Evolutionary conservation across 1,284 basidiomycete species (phyloP).

Genomic region (Leccinum variabile): DNA sequence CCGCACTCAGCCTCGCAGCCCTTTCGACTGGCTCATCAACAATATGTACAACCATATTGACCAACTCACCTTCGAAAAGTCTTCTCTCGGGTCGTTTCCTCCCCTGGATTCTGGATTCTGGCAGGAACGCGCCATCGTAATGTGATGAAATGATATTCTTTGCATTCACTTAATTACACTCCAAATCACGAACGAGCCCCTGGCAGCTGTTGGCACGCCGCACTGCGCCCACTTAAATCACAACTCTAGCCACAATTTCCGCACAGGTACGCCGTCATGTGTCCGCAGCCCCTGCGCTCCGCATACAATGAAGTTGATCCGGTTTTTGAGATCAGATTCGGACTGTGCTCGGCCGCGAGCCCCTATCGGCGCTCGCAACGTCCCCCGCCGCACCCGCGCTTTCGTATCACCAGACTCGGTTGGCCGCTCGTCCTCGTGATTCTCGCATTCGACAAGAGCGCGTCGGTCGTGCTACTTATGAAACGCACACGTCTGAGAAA

Average conservation of each 20-base stretch:
- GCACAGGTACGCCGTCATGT: background rate
- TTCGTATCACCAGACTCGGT: background rate
- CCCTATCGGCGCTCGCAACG: slow-evolving; percentile 36
- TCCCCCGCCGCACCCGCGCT: slow-evolving; percentile 36
- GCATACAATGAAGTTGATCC: slow-evolving; percentile 35
- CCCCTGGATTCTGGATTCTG: too few species aligned
- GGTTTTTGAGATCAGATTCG: slow-evolving; percentile 16
- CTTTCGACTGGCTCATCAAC: too few species aligned
- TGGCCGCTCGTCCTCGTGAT: background rate
- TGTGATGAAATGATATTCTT: slow-evolving; percentile 32
- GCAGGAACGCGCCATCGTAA: slow-evolving; percentile 33
- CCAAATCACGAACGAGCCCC: slow-evolving; percentile 41
- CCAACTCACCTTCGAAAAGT: too few species aligned
- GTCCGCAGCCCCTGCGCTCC: background rate
- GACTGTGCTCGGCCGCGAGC: slow-evolving; percentile 36
- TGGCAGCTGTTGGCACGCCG: slow-evolving; percentile 20
- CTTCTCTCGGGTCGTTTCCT: too few species aligned
- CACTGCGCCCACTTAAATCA: slow-evolving; percentile 41
- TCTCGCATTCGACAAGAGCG: background rate
- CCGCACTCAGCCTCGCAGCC: too few species aligned
- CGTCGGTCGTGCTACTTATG: background rate
- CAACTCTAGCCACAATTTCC: slow-evolving; percentile 22
- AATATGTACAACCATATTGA: too few species aligned
- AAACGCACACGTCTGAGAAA: background rate
- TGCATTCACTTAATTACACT: slow-evolving; percentile 36